A percentile compares a stretch with the other conserved stretches of the same genome.
Conservation (phyloP, 177 flowering plant species). For the Vitis hybrid region DNA sequence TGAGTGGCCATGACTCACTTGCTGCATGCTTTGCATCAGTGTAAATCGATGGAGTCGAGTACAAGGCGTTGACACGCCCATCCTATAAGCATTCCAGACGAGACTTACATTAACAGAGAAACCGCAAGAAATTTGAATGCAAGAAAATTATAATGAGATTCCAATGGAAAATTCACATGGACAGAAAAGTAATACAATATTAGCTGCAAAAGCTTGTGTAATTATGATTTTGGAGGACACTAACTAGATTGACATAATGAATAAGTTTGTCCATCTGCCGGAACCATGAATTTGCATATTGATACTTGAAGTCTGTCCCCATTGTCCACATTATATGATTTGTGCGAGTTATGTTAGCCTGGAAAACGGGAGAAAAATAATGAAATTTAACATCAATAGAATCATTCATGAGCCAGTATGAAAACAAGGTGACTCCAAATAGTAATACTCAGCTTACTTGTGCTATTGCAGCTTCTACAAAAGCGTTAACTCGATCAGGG, state of each 20-base stretch:
- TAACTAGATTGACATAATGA: slow-evolving; percentile 90
- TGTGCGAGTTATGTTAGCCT: slow-evolving; percentile 93
- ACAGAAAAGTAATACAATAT: neutral
- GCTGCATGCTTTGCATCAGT: slow-evolving; percentile 86
- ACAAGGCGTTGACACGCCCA: slow-evolving; percentile 95
- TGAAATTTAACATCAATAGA: too few relatives aligned
- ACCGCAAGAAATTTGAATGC: too few relatives aligned
- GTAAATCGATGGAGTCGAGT: slow-evolving; percentile 92
- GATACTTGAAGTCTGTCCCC: slow-evolving; percentile 98
- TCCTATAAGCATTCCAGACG: slow-evolving; percentile 47
- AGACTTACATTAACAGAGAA: neutral
- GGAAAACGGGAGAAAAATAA: slow-evolving; percentile 11
- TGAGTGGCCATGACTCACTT: slow-evolving; percentile 75
- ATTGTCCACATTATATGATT: slow-evolving; percentile 98
- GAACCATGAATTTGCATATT: slow-evolving; percentile 92
- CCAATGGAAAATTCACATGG: neutral
- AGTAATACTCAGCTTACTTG: slow-evolving; percentile 29
- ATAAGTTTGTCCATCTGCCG: slow-evolving; percentile 90
- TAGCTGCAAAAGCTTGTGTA: neutral
- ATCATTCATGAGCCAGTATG: too few relatives aligned
- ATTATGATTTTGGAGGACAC: too few relatives aligned
- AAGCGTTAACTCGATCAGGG: slow-evolving; percentile 47
- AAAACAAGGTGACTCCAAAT: neutral
- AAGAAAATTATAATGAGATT: neutral
- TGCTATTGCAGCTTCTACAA: slow-evolving; percentile 49